These are phyloP conservation scores for Moesziomyces aphidis DNA, from an alignment of 1,284 basidiomycete genomes.

Conservation along the genomic window DNA sequence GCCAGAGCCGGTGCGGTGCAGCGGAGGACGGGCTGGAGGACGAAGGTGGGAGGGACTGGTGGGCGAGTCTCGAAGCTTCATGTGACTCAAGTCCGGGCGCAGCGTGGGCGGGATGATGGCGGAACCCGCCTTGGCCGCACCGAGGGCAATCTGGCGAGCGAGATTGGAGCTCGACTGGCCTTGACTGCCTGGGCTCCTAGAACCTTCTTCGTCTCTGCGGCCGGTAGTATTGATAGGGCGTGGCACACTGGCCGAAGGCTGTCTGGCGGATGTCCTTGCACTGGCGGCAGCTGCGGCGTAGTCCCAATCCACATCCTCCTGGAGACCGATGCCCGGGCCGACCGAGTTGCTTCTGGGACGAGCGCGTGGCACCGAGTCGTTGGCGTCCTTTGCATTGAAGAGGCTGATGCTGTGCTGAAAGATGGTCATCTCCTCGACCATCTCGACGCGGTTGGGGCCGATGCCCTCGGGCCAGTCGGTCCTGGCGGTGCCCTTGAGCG, in stretches of 20 bases:
- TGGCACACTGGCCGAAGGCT: not conserved
- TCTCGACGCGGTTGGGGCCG: slow-evolving; percentile 81
- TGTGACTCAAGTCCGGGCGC: slow-evolving; percentile 31
- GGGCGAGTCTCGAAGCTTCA: slow-evolving; percentile 10
- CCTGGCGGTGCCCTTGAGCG: slow-evolving; percentile 77
- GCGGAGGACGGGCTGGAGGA: slow-evolving; percentile 16
- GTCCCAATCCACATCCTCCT: slow-evolving; percentile 70
- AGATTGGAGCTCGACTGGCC: slow-evolving; percentile 33
- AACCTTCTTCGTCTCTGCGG: slow-evolving; percentile 20
- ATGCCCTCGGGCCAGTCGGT: slow-evolving; percentile 88
- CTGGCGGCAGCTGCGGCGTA: slow-evolving; percentile 40
- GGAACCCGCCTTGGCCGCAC: slow-evolving; percentile 56
- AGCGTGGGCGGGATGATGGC: slow-evolving; percentile 58
- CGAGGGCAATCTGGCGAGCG: slow-evolving; percentile 51
- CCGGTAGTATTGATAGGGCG: not conserved
- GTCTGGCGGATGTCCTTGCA: slow-evolving; percentile 2
- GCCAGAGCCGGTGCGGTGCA: slow-evolving; percentile 39
- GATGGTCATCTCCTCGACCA: slow-evolving; percentile 82
- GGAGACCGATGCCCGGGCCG: slow-evolving; percentile 76
- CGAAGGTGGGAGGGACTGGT: slow-evolving; percentile 5
- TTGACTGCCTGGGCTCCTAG: slow-evolving; percentile 14
- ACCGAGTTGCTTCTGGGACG: slow-evolving; percentile 76
- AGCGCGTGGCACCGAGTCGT: slow-evolving; percentile 1
- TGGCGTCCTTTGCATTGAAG: slow-evolving; percentile 70
- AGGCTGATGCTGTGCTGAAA: slow-evolving; percentile 80